Evolutionary conservation across 108 stramenopile genomes (phyloP).

Genomic region (Discostella stelligeroides): DNA sequence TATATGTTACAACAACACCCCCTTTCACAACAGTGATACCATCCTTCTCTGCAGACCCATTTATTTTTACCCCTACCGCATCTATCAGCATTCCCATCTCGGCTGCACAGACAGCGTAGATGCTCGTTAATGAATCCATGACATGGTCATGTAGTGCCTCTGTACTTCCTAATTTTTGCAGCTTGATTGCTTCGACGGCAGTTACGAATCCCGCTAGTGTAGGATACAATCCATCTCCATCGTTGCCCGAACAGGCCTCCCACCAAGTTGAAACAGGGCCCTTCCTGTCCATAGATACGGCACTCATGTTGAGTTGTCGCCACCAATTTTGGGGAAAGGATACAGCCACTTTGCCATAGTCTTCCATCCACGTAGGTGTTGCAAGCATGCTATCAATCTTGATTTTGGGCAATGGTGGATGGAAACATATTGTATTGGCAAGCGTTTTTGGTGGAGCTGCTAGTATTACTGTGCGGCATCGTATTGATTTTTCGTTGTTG

Average conservation of each 20-base stretch:
- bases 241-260: slow-evolving; percentile 26
- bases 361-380: slow-evolving; percentile 37
- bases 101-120: slow-evolving; percentile 15
- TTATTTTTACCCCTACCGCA: not conserved
- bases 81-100: slow-evolving; percentile 18
- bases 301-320: slow-evolving; percentile 16
- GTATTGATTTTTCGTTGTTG: not conserved
- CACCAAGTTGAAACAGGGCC: slow-evolving; percentile 31
- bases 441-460: slow-evolving; percentile 27
- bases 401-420: slow-evolving; percentile 15
- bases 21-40: slow-evolving; percentile 11
- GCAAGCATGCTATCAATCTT: slow-evolving; percentile 26
- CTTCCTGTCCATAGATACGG: slow-evolving; percentile 16
- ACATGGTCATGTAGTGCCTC: slow-evolving; percentile 11
- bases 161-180: slow-evolving; percentile 4
- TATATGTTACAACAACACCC: slow-evolving; percentile 20
- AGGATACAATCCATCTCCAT: slow-evolving; percentile 17
- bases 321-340: slow-evolving; percentile 27
- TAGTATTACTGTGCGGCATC: slow-evolving; percentile 16
- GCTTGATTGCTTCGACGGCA: not conserved
- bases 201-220: slow-evolving; percentile 27
- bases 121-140: slow-evolving; percentile 10
- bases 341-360: slow-evolving; percentile 28
- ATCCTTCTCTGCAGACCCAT: slow-evolving; percentile 9
- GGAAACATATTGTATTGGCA: slow-evolving; percentile 14